These are phyloP conservation scores for Microbotryum scabiosae DNA, from an alignment of 1,284 basidiomycete species.

Conservation along the genomic window DNA sequence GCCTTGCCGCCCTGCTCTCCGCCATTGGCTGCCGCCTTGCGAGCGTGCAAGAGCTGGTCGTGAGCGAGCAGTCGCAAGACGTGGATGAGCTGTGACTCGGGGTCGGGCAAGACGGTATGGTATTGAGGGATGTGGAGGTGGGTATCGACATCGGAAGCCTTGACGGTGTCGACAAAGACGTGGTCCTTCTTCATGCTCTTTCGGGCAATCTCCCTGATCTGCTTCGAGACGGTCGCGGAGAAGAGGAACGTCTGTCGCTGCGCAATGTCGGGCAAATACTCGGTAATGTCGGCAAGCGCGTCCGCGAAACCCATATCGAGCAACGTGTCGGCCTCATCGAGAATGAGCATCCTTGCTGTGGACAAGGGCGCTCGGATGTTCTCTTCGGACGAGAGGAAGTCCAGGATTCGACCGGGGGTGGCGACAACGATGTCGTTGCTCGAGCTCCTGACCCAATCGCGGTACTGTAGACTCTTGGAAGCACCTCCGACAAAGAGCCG, in stretches of 20 bases:
- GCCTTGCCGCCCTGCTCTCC: conserved; percentile 49
- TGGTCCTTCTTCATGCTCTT: conserved; percentile 55
- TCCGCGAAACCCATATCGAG: conserved; percentile 94
- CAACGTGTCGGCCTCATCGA: conserved; percentile 93
- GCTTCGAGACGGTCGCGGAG: conserved; percentile 63
- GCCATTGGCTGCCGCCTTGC: conserved; percentile 44
- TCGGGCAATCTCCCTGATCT: conserved; percentile 46
- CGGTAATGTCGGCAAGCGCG: conserved; percentile 70
- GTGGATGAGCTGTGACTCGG: conserved; percentile 68
- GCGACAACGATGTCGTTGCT: conserved; percentile 81
- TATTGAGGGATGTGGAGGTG: conserved; percentile 73
- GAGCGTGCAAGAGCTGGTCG: conserved; percentile 72
- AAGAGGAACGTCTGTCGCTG: conserved; percentile 87
- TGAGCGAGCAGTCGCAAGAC: conserved; percentile 72
- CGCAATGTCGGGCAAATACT: conserved; percentile 56
- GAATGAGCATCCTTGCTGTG: conserved; percentile 60
- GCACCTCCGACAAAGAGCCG: conserved; percentile 85
- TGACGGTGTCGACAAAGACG: conserved; percentile 54
- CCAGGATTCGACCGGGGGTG: conserved; percentile 82
- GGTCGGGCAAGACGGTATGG: conserved; percentile 61
- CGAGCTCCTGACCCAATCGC: conserved; percentile 52
- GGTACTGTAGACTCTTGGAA: conserved; percentile 74
- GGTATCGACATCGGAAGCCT: conserved; percentile 55
- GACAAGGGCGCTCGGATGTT: conserved; percentile 62
- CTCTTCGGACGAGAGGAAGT: conserved; percentile 60